phyloP scores from a whole-genome alignment of 225 moss, liverwort and hornwort species.

The Polytrichum commune region DNA sequence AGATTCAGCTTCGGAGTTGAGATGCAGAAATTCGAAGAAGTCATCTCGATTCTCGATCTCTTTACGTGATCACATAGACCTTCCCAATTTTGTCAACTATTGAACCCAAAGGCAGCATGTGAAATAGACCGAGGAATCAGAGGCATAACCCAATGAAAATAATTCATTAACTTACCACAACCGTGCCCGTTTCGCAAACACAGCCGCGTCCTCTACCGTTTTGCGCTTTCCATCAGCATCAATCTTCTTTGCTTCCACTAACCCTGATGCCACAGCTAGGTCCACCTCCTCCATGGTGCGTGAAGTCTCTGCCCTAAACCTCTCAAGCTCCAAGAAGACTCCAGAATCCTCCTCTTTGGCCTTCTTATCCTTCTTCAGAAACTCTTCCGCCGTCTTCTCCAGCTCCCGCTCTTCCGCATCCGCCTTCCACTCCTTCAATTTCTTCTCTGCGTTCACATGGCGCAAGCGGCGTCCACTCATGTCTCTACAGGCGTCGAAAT shows the following conservation, averaged over 20 bases:
- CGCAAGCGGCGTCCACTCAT: slow-evolving; percentile 94
- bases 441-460: slow-evolving; percentile 94
- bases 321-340: slow-evolving; percentile 64
- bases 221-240: slow-evolving; percentile 68
- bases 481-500: slow-evolving; percentile 96
- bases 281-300: slow-evolving; percentile 65
- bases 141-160: too few species aligned
- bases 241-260: slow-evolving; percentile 58
- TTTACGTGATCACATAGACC: too few species aligned
- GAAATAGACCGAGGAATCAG: too few species aligned
- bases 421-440: slow-evolving; percentile 87
- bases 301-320: slow-evolving; percentile 60
- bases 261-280: slow-evolving; percentile 74
- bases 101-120: too few species aligned
- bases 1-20: too few species aligned
- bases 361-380: slow-evolving; percentile 76
- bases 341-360: slow-evolving; percentile 77
- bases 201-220: slow-evolving; percentile 73
- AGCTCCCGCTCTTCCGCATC: slow-evolving; percentile 83
- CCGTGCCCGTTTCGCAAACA: slow-evolving; percentile 57
- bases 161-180: slow-evolving; percentile 31
- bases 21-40: too few species aligned
- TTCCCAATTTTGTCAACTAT: too few species aligned
- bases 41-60: too few species aligned
- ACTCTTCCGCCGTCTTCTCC: slow-evolving; percentile 84